phyloP scores from a whole-genome alignment of 2,329 filamentous ascomycete genomes.

The Botrytis squamosa region DNA sequence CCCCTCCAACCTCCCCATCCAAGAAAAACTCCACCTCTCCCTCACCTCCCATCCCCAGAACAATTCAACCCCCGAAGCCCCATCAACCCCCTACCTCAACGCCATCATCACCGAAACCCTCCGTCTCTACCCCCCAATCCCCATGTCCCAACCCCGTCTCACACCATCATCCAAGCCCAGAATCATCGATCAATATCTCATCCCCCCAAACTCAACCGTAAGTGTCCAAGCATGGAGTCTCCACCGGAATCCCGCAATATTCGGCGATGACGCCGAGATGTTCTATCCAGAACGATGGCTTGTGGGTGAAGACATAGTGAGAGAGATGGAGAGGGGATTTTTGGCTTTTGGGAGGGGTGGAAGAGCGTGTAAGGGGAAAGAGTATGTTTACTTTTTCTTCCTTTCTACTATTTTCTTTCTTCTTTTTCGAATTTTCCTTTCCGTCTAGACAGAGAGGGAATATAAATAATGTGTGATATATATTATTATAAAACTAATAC shows the following conservation, averaged over 20 bases:
- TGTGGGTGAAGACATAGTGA: slow-evolving; percentile 66
- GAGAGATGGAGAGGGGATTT: slow-evolving; percentile 64
- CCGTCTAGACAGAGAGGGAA: accelerated
- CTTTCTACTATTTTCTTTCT: not conserved
- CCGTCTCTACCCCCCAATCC: slow-evolving; percentile 62
- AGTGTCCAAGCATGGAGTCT: slow-evolving; percentile 62
- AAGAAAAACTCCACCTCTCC: slow-evolving; percentile 48
- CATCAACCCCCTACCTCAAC: slow-evolving; percentile 55
- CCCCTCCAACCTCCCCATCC: slow-evolving; percentile 51
- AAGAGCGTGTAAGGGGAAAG: slow-evolving; percentile 63
- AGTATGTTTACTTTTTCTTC: slow-evolving; percentile 50
- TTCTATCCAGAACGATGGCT: slow-evolving; percentile 87
- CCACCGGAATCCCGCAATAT: slow-evolving; percentile 63
- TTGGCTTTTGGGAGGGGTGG: slow-evolving; percentile 67
- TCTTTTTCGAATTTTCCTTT: not conserved
- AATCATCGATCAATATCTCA: slow-evolving; percentile 52
- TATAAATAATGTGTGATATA: no score
- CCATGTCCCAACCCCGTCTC: slow-evolving; percentile 64
- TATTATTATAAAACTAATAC: not conserved
- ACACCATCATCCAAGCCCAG: slow-evolving; percentile 51
- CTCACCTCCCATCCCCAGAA: not conserved
- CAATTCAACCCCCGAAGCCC: slow-evolving; percentile 40
- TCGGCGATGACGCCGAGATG: slow-evolving; percentile 66
- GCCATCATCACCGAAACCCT: slow-evolving; percentile 62
- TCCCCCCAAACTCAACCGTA: slow-evolving; percentile 56